Conservation (phyloP, 75 land plant species). For the Pinus albicaulis region DNA sequence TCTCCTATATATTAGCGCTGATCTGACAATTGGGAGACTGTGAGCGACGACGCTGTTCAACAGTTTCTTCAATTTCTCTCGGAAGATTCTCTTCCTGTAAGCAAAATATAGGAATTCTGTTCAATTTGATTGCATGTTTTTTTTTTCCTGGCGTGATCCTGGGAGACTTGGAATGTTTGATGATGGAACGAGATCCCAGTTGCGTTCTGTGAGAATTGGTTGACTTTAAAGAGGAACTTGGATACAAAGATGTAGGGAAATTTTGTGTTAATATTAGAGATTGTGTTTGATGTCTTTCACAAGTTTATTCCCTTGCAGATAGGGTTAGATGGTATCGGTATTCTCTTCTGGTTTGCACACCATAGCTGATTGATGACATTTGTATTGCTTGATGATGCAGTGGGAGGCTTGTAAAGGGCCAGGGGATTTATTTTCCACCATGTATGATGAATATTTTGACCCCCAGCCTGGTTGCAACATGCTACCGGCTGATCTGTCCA, state of each 20-base stretch:
- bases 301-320: background rate
- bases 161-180: background rate
- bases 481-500: background rate
- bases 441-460: slow-evolving; percentile 3
- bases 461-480: background rate
- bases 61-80: background rate
- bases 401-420: no score
- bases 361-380: no score
- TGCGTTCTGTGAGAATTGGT: background rate
- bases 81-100: slow-evolving; percentile 4
- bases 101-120: background rate
- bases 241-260: no score
- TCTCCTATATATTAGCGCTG: background rate
- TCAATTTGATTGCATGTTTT: background rate
- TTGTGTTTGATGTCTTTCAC: background rate
- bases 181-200: background rate
- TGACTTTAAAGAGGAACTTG: background rate
- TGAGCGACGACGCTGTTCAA: background rate
- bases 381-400: background rate
- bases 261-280: background rate
- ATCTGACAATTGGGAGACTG: background rate
- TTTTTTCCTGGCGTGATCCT: background rate
- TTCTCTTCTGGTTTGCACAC: no score
- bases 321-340: background rate
- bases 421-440: background rate